phyloP scores from a whole-genome alignment of 495 filamentous ascomycete species.

The Mycothermus thermophilus region DNA sequence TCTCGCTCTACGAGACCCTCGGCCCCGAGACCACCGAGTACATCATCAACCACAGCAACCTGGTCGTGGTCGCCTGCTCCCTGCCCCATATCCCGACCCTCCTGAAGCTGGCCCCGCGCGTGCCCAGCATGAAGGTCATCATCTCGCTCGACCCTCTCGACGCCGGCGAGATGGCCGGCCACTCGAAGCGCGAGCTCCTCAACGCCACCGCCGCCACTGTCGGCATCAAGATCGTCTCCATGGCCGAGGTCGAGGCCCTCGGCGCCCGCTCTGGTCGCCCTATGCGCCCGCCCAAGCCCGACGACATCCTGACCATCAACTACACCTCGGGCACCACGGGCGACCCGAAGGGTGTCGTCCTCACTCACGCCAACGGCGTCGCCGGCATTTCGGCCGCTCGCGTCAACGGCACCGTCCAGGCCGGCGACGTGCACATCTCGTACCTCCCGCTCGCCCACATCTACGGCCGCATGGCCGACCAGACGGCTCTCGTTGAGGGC shows the following conservation, averaged over 20 bases:
- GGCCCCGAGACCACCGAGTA: constrained; percentile 83
- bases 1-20: constrained; percentile 94
- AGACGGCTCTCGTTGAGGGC: constrained; percentile 57
- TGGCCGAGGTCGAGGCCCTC: constrained; percentile 61
- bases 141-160: constrained; percentile 79
- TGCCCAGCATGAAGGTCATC: constrained; percentile 77
- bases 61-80: constrained; percentile 64
- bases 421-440: constrained; percentile 54
- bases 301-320: constrained; percentile 86
- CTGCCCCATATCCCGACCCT: constrained; percentile 77
- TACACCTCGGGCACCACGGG: constrained; percentile 97
- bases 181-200: constrained; percentile 66
- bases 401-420: constrained; percentile 31
- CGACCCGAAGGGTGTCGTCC: constrained; percentile 79
- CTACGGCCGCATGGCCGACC: constrained; percentile 72
- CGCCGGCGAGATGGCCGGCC: constrained; percentile 58
- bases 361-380: constrained; percentile 72
- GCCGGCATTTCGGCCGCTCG: constrained; percentile 51
- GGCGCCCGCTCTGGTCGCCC: constrained; percentile 54
- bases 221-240: constrained; percentile 63
- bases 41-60: constrained; percentile 79
- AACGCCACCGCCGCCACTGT: constrained; percentile 55
- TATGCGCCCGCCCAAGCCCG: constrained; percentile 52
- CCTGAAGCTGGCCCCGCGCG: constrained; percentile 63
- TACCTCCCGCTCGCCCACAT: constrained; percentile 95